These are phyloP conservation scores for Hypsizygus marmoreus DNA, from an alignment of 768 basidiomycete species.

Conservation along the genomic window DNA sequence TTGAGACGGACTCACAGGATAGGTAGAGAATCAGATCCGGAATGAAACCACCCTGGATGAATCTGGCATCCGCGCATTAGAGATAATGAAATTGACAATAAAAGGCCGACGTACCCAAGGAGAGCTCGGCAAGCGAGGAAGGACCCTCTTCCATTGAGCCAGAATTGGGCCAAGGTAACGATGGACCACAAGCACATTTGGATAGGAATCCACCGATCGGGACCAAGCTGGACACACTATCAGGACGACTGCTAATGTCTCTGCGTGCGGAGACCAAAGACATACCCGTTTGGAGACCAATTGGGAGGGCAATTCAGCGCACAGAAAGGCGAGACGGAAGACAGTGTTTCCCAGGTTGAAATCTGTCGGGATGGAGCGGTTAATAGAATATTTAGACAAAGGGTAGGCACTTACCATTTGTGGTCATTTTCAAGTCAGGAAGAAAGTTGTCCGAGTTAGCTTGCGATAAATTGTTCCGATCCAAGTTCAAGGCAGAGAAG, in stretches of 20 bases:
- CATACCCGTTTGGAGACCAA: constrained; percentile 58
- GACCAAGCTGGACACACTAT: constrained; percentile 43
- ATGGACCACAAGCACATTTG: constrained; percentile 60
- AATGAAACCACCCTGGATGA: constrained; percentile 56
- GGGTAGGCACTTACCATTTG: constrained; percentile 32
- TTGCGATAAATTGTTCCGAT: constrained; percentile 54
- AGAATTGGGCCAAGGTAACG: constrained; percentile 55
- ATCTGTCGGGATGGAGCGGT: constrained; percentile 30
- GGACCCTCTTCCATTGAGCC: constrained; percentile 50
- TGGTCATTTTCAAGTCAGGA: constrained; percentile 54
- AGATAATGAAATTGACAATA: background rate
- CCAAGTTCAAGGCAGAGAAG: constrained; percentile 59
- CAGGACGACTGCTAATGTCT: background rate
- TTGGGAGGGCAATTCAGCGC: constrained; percentile 64
- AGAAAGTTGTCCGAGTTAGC: constrained; percentile 63
- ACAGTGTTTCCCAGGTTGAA: constrained; percentile 60
- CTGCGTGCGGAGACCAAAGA: background rate
- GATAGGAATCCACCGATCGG: constrained; percentile 64
- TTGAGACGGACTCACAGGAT: constrained; percentile 43
- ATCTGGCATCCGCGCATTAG: too few relatives aligned
- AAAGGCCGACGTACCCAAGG: constrained; percentile 37
- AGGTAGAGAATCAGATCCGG: constrained; percentile 64
- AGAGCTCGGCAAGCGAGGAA: constrained; percentile 53
- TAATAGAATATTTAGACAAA: background rate
- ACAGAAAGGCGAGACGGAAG: constrained; percentile 51